Evolutionary conservation across 306 rosid genomes (phyloP), one percentile per base, ranked within the genome.

Genomic region (Lathyrus oleraceus): DNA sequence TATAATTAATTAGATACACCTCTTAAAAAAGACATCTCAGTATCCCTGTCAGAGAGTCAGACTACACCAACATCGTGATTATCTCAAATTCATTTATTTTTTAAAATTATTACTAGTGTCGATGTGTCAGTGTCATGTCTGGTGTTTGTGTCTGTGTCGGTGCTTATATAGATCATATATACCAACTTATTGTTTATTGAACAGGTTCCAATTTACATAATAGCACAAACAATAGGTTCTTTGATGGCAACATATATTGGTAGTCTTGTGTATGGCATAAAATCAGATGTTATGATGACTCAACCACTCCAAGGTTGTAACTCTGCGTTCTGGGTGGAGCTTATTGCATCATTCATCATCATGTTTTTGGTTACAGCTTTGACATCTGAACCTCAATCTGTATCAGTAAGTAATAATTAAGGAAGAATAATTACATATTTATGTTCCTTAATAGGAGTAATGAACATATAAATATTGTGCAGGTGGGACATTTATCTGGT

Each of bases 311-410:
- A 80, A 64, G 82, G 88, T 21, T 21, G 80, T 67, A 49, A 61
- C 78, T 84, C 96, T 61, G 92, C 97, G 65, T 92, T 92, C 71
- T 87, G 83, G 87, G 91, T 79, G 9, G 96, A 92, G 86, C 66
- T 89, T 39, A 82, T 92, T 70, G 95, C 95, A 25, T 80, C 90
- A 56, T 89, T 86, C 78, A 87, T 92, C 66, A 72, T 92, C 75
- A 83, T 87, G 88, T 92, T 92, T 68, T 79, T 92, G 8, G 79
- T 82, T 76, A 76, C 92, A 30, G 85, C 97, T 54, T 70, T 92
- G 81, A 75, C 87, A 59, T 56, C 71, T 78, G 78, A 89, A 65
- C 17, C 82, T 65, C 82, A 85, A 70, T 67, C 86, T 43, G 96
- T 89, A 76, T 67, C 86, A 59, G 97, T 89, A 78, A 82, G 91